Evolutionary conservation across 2,329 filamentous ascomycete genomes (phyloP).

Genomic region (Fusarium newnesense): DNA sequence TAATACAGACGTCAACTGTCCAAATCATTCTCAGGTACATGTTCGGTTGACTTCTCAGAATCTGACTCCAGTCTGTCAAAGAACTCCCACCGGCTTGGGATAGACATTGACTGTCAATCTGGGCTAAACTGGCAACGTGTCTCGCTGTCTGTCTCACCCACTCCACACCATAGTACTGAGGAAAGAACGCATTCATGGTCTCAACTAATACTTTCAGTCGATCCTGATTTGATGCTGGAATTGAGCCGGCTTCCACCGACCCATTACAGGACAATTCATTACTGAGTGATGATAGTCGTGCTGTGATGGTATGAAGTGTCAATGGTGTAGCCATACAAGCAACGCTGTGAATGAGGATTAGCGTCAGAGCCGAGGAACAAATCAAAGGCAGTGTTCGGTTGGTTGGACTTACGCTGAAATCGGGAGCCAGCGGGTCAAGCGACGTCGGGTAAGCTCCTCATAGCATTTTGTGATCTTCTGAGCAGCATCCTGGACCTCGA

Average conservation of each 20-base stretch:
- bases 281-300: neutral
- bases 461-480: neutral
- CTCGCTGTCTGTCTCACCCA: neutral
- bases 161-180: neutral
- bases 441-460: neutral
- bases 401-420: neutral
- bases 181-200: neutral
- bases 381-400: accelerated
- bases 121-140: neutral
- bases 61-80: neutral
- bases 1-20: neutral
- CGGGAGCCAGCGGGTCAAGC: neutral
- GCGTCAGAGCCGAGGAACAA: neutral
- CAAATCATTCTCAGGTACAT: neutral
- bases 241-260: neutral
- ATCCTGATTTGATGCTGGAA: neutral
- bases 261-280: neutral
- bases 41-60: neutral
- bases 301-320: neutral
- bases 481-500: neutral
- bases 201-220: neutral
- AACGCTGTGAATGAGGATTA: neutral
- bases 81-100: neutral
- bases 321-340: neutral
- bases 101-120: neutral